Evolutionary conservation across 805 yeast species (phyloP).

Genomic region (Wickerhamomyces sydowiorum): DNA sequence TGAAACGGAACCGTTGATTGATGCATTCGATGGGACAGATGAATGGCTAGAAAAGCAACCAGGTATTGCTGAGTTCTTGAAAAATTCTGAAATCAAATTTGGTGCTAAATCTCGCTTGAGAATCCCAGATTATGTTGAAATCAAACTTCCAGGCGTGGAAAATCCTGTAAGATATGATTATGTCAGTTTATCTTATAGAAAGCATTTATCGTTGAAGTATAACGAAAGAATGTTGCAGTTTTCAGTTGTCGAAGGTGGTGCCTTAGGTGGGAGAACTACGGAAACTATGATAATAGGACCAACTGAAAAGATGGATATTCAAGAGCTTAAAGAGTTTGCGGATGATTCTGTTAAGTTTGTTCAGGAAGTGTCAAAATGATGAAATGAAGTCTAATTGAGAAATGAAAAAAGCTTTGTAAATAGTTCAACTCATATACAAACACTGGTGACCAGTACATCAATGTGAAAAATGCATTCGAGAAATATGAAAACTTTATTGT

Average conservation of each 20-base stretch:
- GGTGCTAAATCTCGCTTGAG: constrained; percentile 29
- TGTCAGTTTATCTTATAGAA: constrained; percentile 36
- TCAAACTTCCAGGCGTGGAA: constrained; percentile 32
- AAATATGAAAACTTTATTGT: background rate
- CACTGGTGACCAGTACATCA: too few species aligned
- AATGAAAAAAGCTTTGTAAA: too few species aligned
- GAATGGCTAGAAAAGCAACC: constrained; percentile 30
- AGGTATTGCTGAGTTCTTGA: constrained; percentile 35
- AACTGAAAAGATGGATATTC: constrained; percentile 7
- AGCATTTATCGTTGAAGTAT: constrained; percentile 37
- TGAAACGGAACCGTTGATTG: constrained; percentile 10
- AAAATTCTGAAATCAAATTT: constrained; percentile 32
- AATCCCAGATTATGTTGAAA: constrained; percentile 33
- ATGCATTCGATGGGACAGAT: constrained; percentile 10
- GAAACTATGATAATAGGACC: constrained; percentile 45
- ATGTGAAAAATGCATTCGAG: background rate
- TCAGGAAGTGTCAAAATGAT: constrained; percentile 2
- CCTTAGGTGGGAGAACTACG: constrained; percentile 45
- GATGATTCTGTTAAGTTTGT: constrained; percentile 14
- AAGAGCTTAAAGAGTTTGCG: constrained; percentile 14
- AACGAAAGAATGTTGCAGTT: constrained; percentile 33
- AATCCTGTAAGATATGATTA: constrained; percentile 37
- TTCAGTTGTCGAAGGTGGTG: constrained; percentile 50
- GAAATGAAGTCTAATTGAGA: too few species aligned
- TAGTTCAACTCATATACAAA: too few species aligned